A percentile compares a stretch with the other conserved stretches of the same genome.
Evolutionary conservation across 75 land plant species (phyloP).

Genomic region (Sequoia sempervirens): DNA sequence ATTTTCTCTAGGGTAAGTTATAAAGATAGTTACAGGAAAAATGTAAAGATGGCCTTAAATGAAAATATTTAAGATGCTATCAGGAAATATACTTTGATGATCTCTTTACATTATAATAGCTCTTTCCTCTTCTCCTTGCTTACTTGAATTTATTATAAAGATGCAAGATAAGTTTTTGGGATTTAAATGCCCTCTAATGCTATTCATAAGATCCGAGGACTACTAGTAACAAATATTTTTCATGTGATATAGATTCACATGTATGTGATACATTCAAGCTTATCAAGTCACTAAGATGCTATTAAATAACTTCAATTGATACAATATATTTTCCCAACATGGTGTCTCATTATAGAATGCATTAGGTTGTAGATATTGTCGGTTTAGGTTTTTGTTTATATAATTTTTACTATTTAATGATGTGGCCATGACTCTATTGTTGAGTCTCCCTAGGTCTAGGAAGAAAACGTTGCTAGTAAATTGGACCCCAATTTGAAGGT

Average conservation of each 20-base stretch:
- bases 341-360: background rate
- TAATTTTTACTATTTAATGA: no score
- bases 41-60: background rate
- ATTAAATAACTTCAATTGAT: no score
- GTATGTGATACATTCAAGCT: background rate
- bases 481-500: no score
- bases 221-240: background rate
- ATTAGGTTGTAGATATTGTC: background rate
- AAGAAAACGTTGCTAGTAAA: no score
- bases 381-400: no score
- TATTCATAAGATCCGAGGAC: background rate
- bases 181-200: background rate
- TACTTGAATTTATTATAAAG: background rate
- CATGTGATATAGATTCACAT: background rate
- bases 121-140: background rate
- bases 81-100: background rate
- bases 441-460: no score
- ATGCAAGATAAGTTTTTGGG: background rate
- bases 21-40: background rate
- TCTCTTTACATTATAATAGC: background rate
- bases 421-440: no score
- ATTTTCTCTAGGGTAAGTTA: constrained; percentile 83
- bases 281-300: background rate
- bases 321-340: background rate
- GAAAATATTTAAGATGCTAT: background rate